A percentile compares a stretch with the other conserved stretches of the same genome.
Conservation (phyloP, 2,329 filamentous ascomycete genomes). For the Fusarium illudens region DNA sequence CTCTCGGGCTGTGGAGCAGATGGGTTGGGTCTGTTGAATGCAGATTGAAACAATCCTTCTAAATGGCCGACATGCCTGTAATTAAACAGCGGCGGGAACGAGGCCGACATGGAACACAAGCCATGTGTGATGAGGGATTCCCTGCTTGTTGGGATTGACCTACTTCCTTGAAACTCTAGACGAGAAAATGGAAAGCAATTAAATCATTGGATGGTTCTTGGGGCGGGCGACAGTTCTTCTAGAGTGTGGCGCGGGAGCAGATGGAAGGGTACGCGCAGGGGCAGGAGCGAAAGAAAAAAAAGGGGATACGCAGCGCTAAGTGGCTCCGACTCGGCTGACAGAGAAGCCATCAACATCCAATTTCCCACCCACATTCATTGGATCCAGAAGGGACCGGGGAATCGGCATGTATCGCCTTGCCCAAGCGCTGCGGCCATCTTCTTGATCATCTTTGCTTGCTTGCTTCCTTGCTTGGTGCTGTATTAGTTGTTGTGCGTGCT, state of each 20-base stretch:
- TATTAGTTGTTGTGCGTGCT: conserved; percentile 9
- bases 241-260: conserved; percentile 26
- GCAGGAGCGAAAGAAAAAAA: conserved; percentile 20
- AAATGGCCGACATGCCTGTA: conserved; percentile 17
- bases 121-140: conserved; percentile 13
- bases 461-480: conserved; percentile 10
- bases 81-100: conserved; percentile 22
- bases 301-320: conserved; percentile 36
- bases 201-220: conserved; percentile 8
- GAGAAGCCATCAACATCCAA: conserved; percentile 43
- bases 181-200: background rate
- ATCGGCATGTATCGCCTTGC: conserved; percentile 29
- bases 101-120: conserved; percentile 7
- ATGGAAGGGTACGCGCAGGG: conserved; percentile 4
- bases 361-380: conserved; percentile 39
- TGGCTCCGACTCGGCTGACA: conserved; percentile 37
- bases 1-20: background rate
- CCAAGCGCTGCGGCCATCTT: conserved; percentile 9
- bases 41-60: background rate
- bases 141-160: conserved; percentile 14
- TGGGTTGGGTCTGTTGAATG: background rate
- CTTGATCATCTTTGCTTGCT: conserved; percentile 11
- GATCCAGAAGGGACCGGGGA: conserved; percentile 30
- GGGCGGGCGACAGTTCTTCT: conserved; percentile 15
- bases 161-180: conserved; percentile 7